Percentiles rank a stretch among this genome's conserved stretches.
Conservation (phyloP, 1,284 basidiomycete species). For the Cerrena zonata region DNA sequence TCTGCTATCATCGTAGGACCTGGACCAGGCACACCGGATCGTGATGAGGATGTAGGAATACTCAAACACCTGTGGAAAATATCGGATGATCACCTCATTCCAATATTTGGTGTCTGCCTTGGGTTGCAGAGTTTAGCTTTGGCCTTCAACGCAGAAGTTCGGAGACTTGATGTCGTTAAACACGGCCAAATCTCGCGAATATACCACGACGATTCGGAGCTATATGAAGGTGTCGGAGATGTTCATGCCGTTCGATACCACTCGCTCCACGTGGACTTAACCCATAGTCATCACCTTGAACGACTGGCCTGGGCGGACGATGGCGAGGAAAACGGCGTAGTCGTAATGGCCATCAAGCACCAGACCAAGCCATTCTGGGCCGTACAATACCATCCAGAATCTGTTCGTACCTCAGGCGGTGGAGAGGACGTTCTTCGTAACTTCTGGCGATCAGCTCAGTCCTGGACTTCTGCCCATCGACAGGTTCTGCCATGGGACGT, state of each 20-base stretch:
- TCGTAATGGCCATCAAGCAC: slow-evolving; percentile 71
- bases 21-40: slow-evolving; percentile 75
- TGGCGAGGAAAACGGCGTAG: slow-evolving; percentile 53
- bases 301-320: slow-evolving; percentile 67
- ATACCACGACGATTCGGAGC: slow-evolving; percentile 45
- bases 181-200: slow-evolving; percentile 79
- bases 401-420: slow-evolving; percentile 58
- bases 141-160: slow-evolving; percentile 63
- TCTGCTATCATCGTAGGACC: slow-evolving; percentile 71
- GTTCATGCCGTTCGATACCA: slow-evolving; percentile 84
- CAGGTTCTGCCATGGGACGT: slow-evolving; percentile 36
- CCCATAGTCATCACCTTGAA: slow-evolving; percentile 43
- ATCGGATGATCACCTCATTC: slow-evolving; percentile 46
- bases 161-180: slow-evolving; percentile 55
- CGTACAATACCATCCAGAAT: slow-evolving; percentile 95
- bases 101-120: slow-evolving; percentile 85
- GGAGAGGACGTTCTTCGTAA: slow-evolving; percentile 62
- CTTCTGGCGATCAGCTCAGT: slow-evolving; percentile 62
- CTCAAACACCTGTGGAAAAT: slow-evolving; percentile 64
- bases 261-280: slow-evolving; percentile 58
- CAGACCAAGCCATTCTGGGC: slow-evolving; percentile 75
- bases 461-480: slow-evolving; percentile 46
- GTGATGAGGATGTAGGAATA: slow-evolving; percentile 57
- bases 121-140: slow-evolving; percentile 87
- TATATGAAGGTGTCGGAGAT: slow-evolving; percentile 58